Evolutionary conservation across 2,329 filamentous ascomycete species (phyloP), one percentile per base, ranked within the genome.

Genomic region (Neofusicoccum sp.): DNA sequence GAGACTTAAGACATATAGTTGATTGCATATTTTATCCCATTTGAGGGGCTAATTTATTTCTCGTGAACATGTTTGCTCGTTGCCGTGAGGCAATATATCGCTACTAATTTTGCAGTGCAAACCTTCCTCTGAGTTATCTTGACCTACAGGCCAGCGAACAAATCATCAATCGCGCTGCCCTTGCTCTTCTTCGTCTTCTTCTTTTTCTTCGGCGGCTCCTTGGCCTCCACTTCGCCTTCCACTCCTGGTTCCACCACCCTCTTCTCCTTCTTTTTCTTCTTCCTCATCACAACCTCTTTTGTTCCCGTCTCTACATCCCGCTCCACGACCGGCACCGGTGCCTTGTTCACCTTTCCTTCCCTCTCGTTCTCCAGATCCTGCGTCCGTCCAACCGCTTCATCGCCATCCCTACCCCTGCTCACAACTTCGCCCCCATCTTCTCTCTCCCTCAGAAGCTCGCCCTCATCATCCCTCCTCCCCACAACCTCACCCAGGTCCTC

Each of bases 61-160:
- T n/a, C n/a, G n/a, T n/a, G n/a, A n/a, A n/a, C n/a, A n/a, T n/a
- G n/a, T n/a, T n/a, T n/a, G n/a, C n/a, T n/a, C n/a, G n/a, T n/a
- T n/a, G n/a, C n/a, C n/a, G n/a, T n/a, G n/a, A n/a, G n/a, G n/a
- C n/a, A n/a, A n/a, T n/a, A n/a, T n/a, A n/a, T n/a, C n/a, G n/a
- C n/a, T n/a, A n/a, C n/a, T n/a, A n/a, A n/a, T n/a, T n/a, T n/a
- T n/a, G n/a, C n/a, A n/a, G n/a, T n/a, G n/a, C n/a, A n/a, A n/a
- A n/a, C n/a, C n/a, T n/a, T n/a, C n/a, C n/a, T n/a, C n/a, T n/a
- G n/a, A n/a, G n/a, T n/a, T 2, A 41, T 41, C 31, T 51, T 38
- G n/a, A n/a, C 36, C 31, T 61, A 61, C 16, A 61, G 12, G 5
- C 59, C 59, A 4, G 59, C 59, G 14, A 61, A 61, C 31, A 61